Evolutionary conservation across 2,329 filamentous ascomycete species (phyloP).

Genomic region (Westerdykella aurantiaca): DNA sequence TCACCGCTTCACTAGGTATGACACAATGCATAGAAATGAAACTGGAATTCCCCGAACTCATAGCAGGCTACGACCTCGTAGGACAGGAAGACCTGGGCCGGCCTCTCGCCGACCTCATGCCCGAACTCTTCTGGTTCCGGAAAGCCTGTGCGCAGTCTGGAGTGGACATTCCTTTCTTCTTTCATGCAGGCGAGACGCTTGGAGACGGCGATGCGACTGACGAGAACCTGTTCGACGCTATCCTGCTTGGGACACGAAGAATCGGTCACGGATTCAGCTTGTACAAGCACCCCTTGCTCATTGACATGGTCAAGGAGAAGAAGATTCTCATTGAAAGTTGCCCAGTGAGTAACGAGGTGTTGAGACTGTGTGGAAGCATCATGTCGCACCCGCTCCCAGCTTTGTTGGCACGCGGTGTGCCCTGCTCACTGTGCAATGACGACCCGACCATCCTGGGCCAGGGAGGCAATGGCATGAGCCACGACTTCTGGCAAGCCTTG

Average conservation of each 20-base stretch:
- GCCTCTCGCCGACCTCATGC: constrained; percentile 68
- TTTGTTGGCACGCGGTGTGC: constrained; percentile 74
- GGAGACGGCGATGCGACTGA: constrained; percentile 73
- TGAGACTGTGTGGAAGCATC: constrained; percentile 71
- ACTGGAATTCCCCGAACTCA: constrained; percentile 67
- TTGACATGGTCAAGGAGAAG: constrained; percentile 84
- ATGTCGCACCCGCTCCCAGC: constrained; percentile 76
- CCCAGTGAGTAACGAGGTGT: constrained; percentile 83
- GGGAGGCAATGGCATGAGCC: constrained; percentile 72
- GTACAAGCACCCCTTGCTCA: constrained; percentile 83
- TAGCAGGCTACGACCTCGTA: constrained; percentile 85
- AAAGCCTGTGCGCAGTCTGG: constrained; percentile 73
- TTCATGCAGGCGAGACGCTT: constrained; percentile 86
- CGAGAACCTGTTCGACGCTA: constrained; percentile 80
- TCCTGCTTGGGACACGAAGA: constrained; percentile 77
- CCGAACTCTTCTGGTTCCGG: constrained; percentile 89
- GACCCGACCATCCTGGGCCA: constrained; percentile 86
- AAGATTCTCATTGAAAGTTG: constrained; percentile 85
- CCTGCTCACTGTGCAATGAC: constrained; percentile 82
- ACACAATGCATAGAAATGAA: constrained; percentile 81
- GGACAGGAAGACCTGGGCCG: constrained; percentile 79
- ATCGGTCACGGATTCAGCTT: constrained; percentile 87
- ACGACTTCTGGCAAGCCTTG: constrained; percentile 90
- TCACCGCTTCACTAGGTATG: constrained; percentile 51
- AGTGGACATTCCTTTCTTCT: constrained; percentile 87